phyloP scores from a whole-genome alignment of 164 flowering plant genomes.

The Stephania cephalantha region DNA sequence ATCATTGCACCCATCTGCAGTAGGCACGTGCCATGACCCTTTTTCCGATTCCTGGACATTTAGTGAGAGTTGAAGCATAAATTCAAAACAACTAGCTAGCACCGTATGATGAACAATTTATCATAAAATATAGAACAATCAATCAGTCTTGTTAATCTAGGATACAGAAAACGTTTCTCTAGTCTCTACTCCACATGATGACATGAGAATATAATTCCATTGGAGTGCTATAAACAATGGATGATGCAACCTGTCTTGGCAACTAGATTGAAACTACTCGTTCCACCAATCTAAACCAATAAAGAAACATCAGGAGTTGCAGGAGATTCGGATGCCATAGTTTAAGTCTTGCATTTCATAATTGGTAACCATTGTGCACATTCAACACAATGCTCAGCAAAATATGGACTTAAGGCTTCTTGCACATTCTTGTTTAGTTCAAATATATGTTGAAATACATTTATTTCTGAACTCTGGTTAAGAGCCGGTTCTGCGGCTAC shows the following conservation, averaged over 20 bases:
- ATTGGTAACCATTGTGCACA: background rate
- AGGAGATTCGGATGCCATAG: background rate
- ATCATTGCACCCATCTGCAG: slow-evolving; percentile 28
- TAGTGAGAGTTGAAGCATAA: background rate
- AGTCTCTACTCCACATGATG: background rate
- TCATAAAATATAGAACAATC: background rate
- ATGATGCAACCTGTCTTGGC: background rate
- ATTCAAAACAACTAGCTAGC: background rate
- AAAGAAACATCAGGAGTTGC: background rate
- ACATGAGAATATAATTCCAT: background rate
- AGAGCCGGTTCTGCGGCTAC: background rate
- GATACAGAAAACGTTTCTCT: background rate
- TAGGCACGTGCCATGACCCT: slow-evolving; percentile 82
- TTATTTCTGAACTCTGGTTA: background rate
- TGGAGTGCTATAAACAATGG: background rate
- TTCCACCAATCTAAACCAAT: background rate
- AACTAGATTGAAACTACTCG: background rate
- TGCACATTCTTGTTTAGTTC: background rate
- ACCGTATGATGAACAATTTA: background rate
- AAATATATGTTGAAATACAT: background rate
- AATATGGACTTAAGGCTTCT: background rate
- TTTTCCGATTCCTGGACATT: slow-evolving; percentile 60
- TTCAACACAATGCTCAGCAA: background rate
- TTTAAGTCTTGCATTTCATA: background rate
- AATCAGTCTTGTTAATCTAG: background rate